phyloP scores from a whole-genome alignment of 176 grass and related monocot genomes.

The Phyllostachys edulis region DNA sequence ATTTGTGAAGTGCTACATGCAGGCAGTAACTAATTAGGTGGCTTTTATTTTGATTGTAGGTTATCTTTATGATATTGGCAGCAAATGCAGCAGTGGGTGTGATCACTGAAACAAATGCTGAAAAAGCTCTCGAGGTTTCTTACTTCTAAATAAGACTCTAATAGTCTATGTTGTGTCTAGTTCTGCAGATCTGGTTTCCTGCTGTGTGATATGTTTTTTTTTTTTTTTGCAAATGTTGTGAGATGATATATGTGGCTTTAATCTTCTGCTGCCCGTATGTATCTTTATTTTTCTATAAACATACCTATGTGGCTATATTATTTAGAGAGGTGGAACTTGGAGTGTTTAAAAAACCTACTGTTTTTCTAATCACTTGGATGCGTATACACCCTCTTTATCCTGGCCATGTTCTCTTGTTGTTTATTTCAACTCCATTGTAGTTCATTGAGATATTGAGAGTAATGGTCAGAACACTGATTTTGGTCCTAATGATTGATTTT shows the following conservation, averaged over 20 bases:
- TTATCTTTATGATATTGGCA: slow-evolving; percentile 96
- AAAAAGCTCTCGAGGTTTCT: slow-evolving; percentile 94
- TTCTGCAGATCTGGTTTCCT: slow-evolving; percentile 7
- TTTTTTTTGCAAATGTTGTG: slow-evolving; percentile 4
- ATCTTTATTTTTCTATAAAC: slow-evolving; percentile 7
- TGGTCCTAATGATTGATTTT: not conserved
- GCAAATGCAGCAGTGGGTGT: slow-evolving; percentile 97
- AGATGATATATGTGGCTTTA: slow-evolving; percentile 28
- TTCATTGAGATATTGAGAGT: slow-evolving; percentile 1
- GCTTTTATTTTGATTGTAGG: slow-evolving; percentile 41
- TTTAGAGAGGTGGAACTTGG: not conserved
- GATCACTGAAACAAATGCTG: slow-evolving; percentile 99
- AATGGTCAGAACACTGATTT: not conserved
- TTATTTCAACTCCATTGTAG: not conserved
- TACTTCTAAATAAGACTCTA: slow-evolving; percentile 14
- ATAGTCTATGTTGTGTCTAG: not conserved
- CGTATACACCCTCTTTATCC: not conserved
- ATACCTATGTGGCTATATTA: not conserved
- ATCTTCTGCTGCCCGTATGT: not conserved
- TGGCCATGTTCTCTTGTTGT: not conserved
- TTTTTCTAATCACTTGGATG: slow-evolving; percentile 1
- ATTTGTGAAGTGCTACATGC: not conserved
- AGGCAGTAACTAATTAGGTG: not conserved
- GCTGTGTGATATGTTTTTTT: slow-evolving; percentile 17
- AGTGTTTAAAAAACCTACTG: not conserved